Conservation (phyloP, 352 stramenopile species). For the Phytophthora cryptogea region DNA sequence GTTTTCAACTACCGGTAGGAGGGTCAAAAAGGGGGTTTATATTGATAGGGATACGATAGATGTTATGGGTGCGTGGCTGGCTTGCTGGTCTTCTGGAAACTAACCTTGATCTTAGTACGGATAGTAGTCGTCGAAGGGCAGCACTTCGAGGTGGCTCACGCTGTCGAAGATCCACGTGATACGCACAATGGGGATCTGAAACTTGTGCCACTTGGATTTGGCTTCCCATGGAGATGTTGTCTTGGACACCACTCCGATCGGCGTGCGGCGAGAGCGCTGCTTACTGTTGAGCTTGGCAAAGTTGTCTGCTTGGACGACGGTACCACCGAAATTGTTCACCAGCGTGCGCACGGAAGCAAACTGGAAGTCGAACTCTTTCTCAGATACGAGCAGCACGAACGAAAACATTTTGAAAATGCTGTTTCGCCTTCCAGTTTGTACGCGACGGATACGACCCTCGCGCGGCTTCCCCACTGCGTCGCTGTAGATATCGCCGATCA, state of each 20-base stretch:
- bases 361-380: conserved; percentile 77
- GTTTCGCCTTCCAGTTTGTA: conserved; percentile 60
- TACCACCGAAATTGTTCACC: conserved; percentile 74
- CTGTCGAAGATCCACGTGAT: conserved; percentile 90
- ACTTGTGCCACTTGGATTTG: conserved; percentile 59
- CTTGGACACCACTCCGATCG: conserved; percentile 80
- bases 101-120: conserved; percentile 55
- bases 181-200: conserved; percentile 84
- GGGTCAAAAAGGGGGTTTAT: neutral
- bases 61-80: neutral
- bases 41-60: conserved; percentile 3
- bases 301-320: conserved; percentile 38
- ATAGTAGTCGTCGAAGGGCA: conserved; percentile 88
- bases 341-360: conserved; percentile 60
- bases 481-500: conserved; percentile 83
- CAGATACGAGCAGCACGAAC: conserved; percentile 75
- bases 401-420: conserved; percentile 80
- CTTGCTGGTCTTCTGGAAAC: neutral
- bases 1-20: neutral
- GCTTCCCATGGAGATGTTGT: conserved; percentile 56
- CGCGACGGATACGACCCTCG: conserved; percentile 54
- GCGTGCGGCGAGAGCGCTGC: conserved; percentile 37
- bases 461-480: conserved; percentile 69
- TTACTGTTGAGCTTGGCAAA: conserved; percentile 31
- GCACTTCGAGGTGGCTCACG: conserved; percentile 82